phyloP scores from a whole-genome alignment of 169 alveolate species.

The Babesia ovis region DNA sequence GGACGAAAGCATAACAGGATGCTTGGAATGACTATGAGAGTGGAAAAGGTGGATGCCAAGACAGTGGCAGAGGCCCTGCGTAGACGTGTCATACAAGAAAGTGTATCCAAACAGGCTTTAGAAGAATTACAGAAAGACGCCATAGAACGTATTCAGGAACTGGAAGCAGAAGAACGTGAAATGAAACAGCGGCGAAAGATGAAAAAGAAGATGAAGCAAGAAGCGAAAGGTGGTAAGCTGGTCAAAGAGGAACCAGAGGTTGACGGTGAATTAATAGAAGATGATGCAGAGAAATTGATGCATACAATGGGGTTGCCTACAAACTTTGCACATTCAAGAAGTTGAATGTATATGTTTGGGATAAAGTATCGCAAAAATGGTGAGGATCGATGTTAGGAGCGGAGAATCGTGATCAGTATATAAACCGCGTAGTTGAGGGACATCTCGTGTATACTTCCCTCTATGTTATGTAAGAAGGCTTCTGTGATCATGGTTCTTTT shows the following conservation, averaged over 20 bases:
- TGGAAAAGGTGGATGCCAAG: constrained; percentile 83
- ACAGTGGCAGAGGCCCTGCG: constrained; percentile 81
- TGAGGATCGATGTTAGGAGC: too few species aligned
- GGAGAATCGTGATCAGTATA: too few species aligned
- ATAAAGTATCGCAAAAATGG: too few species aligned
- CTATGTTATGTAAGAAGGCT: too few species aligned
- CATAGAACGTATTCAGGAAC: constrained; percentile 59
- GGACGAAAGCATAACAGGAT: constrained; percentile 90
- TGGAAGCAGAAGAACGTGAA: constrained; percentile 62
- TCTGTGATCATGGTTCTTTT: too few species aligned
- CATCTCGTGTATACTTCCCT: too few species aligned
- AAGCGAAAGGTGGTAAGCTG: not conserved
- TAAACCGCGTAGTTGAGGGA: too few species aligned
- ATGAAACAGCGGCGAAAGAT: constrained; percentile 38
- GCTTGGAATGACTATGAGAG: constrained; percentile 92
- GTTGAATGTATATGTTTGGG: too few species aligned
- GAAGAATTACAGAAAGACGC: constrained; percentile 64
- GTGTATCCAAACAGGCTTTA: constrained; percentile 4
- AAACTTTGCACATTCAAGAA: constrained; percentile 20
- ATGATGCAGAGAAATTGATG: constrained; percentile 33
- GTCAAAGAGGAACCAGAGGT: constrained; percentile 20
- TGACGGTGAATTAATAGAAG: not conserved
- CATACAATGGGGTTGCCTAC: constrained; percentile 53
- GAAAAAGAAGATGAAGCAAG: constrained; percentile 44
- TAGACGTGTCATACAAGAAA: constrained; percentile 64